phyloP scores from a whole-genome alignment of 2,329 filamentous ascomycete species.

The Magnaporthiopsis poae region DNA sequence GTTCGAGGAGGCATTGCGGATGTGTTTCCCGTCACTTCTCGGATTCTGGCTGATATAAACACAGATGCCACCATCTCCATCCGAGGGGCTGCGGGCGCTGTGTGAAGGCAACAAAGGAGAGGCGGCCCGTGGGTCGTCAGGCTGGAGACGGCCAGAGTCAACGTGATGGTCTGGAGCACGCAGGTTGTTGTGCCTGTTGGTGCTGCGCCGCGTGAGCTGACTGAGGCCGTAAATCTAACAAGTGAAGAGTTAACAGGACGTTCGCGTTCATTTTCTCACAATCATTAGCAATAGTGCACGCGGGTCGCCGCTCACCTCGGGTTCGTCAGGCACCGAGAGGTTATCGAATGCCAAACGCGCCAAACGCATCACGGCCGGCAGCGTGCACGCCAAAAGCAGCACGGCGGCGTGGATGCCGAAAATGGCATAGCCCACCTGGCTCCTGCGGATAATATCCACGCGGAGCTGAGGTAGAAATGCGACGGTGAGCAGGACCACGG shows the following conservation, averaged over 20 bases:
- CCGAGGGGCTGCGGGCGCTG: background rate
- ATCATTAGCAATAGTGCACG: too few species aligned
- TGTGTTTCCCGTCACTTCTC: too few species aligned
- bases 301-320: background rate
- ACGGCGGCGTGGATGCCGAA: constrained; percentile 57
- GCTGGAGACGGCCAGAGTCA: too few species aligned
- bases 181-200: background rate
- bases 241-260: too few species aligned
- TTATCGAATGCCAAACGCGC: background rate
- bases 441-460: constrained; percentile 37
- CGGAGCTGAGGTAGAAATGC: constrained; percentile 52
- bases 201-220: background rate
- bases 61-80: too few species aligned
- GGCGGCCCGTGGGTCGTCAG: too few species aligned
- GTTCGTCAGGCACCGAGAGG: background rate
- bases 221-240: background rate
- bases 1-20: too few species aligned
- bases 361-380: constrained; percentile 44
- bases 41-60: too few species aligned
- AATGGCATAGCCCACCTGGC: constrained; percentile 59
- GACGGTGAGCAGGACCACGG: constrained; percentile 32
- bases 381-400: constrained; percentile 58
- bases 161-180: background rate
- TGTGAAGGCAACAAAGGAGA: background rate
- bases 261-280: too few species aligned